Evolutionary conservation across 345 rosid genomes (phyloP).

Genomic region (Brassica nigra): DNA sequence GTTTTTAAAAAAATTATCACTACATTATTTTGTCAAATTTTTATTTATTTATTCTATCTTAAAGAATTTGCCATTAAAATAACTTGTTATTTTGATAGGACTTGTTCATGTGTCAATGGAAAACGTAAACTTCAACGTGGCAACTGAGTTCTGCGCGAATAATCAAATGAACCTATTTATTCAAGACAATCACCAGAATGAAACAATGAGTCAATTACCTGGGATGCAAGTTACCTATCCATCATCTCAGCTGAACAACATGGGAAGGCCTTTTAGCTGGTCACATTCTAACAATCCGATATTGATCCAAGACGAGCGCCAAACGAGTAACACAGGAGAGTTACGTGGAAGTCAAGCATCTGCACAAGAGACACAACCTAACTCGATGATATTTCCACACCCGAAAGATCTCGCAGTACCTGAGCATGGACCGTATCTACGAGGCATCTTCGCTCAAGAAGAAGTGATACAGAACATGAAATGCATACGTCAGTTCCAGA

Average conservation of each 20-base stretch:
- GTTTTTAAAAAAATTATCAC: no score
- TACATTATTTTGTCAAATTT: not conserved
- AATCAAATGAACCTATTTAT: not conserved
- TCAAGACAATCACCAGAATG: not conserved
- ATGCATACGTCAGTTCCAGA: not conserved
- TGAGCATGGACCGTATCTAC: not conserved
- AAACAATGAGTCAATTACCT: not conserved
- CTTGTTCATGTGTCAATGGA: not conserved
- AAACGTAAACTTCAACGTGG: not conserved
- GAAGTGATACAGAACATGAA: not conserved
- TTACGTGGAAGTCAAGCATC: conserved; percentile 1
- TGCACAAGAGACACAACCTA: conserved; percentile 7
- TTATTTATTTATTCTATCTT: no score
- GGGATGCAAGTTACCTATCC: not conserved
- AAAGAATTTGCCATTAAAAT: not conserved
- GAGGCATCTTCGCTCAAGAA: not conserved
- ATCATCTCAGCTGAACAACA: not conserved
- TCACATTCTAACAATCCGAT: not conserved
- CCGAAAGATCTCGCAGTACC: not conserved
- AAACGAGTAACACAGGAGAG: not conserved
- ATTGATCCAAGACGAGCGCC: not conserved
- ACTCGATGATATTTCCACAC: not conserved
- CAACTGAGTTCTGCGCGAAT: not conserved
- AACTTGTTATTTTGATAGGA: not conserved
- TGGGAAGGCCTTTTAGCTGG: not conserved